Base-by-base conservation (phyloP, 176 grass and related monocot species). In the Themeda triandra region DNA sequence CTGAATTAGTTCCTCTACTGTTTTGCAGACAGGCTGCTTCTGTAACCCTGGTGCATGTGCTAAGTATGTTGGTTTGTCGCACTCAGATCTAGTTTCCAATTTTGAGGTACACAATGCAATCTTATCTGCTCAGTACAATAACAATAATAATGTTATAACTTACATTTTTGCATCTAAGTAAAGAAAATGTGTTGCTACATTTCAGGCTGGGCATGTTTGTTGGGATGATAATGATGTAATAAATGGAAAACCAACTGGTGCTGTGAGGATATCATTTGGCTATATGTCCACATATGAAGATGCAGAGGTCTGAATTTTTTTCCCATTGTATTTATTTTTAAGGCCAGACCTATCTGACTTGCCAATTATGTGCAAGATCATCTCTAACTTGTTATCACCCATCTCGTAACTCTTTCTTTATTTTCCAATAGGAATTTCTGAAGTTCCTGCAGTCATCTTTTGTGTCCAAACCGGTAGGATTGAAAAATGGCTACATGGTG, bases 141-240 rank as follows among this genome's bases (percentile, higher is more conserved):
- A 58, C 48, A 65, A 2, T 3, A 29, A 29, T 29, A 80, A 71
- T 46, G 71, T 53, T 30, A 49, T 17, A 49, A 17, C 23, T 85
- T 80, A 29, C 87, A 63, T 42, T 64, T 42, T 36, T 33, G 36
- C 18, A 65, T 71, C 46, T 67, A 27, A 86, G 74, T 83, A 62
- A 74, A 67, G 18, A 35, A 33, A 79, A 79, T 88, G 27, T 66
- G 36, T 51, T 88, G 18, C 68, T 73, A 33, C 56, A 58, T 91
- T 63, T 66, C 80, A 98, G 93, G 89, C 91, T 75, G 93, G 96
- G 64, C 96, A 98, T 87, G 93, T 98, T 88, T 98, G 93, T 44
- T 98, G 96, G 96, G 96, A 98, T 85, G 96, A 93, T 88, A 95
- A 93, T 83, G 96, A 98, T 58, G 40, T 98, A 82, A 89, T 98